Evolutionary conservation across 1,284 basidiomycete species (phyloP), one percentile per base, ranked within the genome.

Genomic region (Chiua sp.): DNA sequence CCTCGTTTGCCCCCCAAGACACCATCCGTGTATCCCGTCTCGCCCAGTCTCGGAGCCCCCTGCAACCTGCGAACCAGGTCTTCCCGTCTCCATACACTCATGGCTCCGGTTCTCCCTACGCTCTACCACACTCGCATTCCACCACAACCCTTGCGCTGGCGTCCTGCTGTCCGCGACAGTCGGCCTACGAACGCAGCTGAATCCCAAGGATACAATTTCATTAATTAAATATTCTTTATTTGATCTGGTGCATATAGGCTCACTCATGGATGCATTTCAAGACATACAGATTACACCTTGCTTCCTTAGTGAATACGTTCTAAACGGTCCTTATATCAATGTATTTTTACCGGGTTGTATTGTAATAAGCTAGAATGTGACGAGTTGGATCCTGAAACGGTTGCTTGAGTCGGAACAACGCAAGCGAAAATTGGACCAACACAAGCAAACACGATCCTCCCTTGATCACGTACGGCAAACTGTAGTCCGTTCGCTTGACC

Each of bases 1-100:
- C 68, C 28, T 64, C 68, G 10, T 73, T 73, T 57, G 61, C 65
- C 6, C 61, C 72, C 8, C 76, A 77, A 13, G 79, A 79, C 10
- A 80, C 81, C 18, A 72, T 79, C 11, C 79, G 81, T 30, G 70
- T 68, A 5, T 70, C 75, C 0, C 74, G 68, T 30, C 57, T 56
- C 20, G 35, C 54, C 8, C 68, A 57, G 20, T 53, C 71, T 26
- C 62, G 70, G 22, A 55, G 63, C 23, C 67, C 72, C 3, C 53
- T 75, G 0, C 64, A 68, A 7, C 67, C 71, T 37, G 53, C 74
- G 30, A 71, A 72, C 48, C 69, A 74, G 59, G 60, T 59, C 65
- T 64, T 64, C 55, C 47, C 57, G 18, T 12, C 57, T 4, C 68
- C 54, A 4, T 53, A 47, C 57, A 8, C 62, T 49, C 8, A 22